Evolutionary conservation across 495 filamentous ascomycete species (phyloP).

Genomic region (Xanthoparmelia taractica): DNA sequence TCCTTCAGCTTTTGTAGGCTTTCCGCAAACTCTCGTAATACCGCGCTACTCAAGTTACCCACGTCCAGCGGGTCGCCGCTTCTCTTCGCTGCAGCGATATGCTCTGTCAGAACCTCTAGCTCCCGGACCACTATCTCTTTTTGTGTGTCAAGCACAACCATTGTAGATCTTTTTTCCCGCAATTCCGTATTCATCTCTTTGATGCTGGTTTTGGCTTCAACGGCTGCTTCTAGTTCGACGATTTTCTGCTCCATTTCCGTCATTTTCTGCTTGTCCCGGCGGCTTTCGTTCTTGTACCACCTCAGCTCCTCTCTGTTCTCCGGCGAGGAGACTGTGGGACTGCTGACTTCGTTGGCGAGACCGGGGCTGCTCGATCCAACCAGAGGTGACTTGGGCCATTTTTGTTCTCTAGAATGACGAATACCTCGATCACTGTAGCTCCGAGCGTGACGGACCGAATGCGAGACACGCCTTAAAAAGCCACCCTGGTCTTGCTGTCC

Average conservation of each 20-base stretch:
- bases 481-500: slow-evolving; percentile 50
- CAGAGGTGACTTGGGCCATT: slow-evolving; percentile 66
- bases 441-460: slow-evolving; percentile 86
- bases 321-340: slow-evolving; percentile 57
- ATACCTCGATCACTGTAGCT: slow-evolving; percentile 69
- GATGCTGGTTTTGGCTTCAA: slow-evolving; percentile 66
- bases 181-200: slow-evolving; percentile 80
- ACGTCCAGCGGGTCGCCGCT: slow-evolving; percentile 59
- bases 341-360: slow-evolving; percentile 57
- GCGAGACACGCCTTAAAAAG: slow-evolving; percentile 80
- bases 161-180: slow-evolving; percentile 87
- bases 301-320: slow-evolving; percentile 63
- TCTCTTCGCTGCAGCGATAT: slow-evolving; percentile 59
- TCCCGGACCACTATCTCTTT: slow-evolving; percentile 92
- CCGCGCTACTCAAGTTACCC: slow-evolving; percentile 70
- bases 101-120: slow-evolving; percentile 77
- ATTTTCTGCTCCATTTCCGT: slow-evolving; percentile 71
- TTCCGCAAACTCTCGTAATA: slow-evolving; percentile 80
- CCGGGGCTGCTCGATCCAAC: slow-evolving; percentile 48
- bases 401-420: slow-evolving; percentile 40
- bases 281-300: slow-evolving; percentile 67
- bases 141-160: slow-evolving; percentile 90
- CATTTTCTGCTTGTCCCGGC: slow-evolving; percentile 70
- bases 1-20: slow-evolving; percentile 81
- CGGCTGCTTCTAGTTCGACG: slow-evolving; percentile 68